A percentile compares a stretch with the other conserved stretches of the same genome.
phyloP scores from a whole-genome alignment of 257 asterid species.

The Anisodus acutangulus region DNA sequence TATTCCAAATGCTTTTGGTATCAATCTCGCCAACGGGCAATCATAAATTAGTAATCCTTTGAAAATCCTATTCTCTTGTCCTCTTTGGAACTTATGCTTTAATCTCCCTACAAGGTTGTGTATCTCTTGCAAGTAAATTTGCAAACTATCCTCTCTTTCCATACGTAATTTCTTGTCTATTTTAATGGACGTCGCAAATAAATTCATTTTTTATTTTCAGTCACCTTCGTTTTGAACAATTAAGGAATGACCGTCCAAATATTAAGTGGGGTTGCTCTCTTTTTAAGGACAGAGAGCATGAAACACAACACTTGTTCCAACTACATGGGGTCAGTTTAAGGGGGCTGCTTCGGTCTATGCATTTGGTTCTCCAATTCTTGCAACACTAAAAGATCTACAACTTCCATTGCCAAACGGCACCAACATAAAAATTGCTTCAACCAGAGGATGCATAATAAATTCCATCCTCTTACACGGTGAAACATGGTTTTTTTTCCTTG shows the following conservation, averaged over 20 bases:
- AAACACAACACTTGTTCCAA: background rate
- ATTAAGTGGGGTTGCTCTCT: background rate
- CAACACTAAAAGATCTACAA: background rate
- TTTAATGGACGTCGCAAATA: background rate
- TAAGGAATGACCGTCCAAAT: background rate
- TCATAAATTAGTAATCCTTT: too few relatives aligned
- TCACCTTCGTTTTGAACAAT: background rate
- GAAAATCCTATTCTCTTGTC: background rate
- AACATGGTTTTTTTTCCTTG: too few relatives aligned
- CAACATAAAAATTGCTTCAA: background rate
- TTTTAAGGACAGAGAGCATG: background rate
- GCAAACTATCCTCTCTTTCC: background rate
- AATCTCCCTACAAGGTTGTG: too few relatives aligned
- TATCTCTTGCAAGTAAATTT: background rate
- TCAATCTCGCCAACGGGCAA: too few relatives aligned
- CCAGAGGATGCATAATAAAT: background rate
- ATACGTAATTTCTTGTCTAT: too few relatives aligned
- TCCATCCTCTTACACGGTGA: background rate
- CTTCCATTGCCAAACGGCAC: background rate
- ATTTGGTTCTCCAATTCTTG: background rate
- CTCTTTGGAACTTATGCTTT: background rate
- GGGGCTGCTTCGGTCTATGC: background rate
- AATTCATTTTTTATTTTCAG: background rate
- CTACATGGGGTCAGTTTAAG: background rate
- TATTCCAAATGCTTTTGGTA: too few relatives aligned